Evolutionary conservation across 164 flowering plant genomes (phyloP).

Genomic region (Malania oleifera): DNA sequence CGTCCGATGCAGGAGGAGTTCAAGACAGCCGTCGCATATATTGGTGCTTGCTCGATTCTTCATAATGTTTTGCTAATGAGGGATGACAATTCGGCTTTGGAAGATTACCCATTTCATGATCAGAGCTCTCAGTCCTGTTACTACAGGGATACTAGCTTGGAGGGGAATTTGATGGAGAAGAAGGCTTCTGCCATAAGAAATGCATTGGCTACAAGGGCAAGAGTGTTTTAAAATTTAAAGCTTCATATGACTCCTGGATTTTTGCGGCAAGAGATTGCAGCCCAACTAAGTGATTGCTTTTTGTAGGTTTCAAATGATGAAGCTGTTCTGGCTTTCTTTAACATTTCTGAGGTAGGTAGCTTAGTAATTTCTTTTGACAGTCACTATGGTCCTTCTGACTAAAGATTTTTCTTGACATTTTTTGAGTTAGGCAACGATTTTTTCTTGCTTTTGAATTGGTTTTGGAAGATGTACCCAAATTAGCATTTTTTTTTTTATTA

Average conservation of each 20-base stretch:
- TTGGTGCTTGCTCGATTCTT: slow-evolving; percentile 80
- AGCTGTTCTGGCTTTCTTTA: background rate
- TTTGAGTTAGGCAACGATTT: background rate
- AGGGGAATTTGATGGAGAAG: slow-evolving; percentile 19
- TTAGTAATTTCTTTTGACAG: background rate
- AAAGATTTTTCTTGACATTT: background rate
- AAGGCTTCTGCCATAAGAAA: slow-evolving; percentile 36
- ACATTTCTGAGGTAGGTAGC: slow-evolving; percentile 3
- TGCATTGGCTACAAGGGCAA: slow-evolving; percentile 50
- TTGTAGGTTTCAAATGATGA: background rate
- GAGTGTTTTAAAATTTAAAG: slow-evolving; percentile 3
- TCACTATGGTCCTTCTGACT: background rate
- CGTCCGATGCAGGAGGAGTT: slow-evolving; percentile 53
- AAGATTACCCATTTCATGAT: slow-evolving; percentile 23
- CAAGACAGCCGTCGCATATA: slow-evolving; percentile 57
- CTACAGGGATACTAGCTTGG: slow-evolving; percentile 22
- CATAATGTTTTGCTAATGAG: slow-evolving; percentile 78
- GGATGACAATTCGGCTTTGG: slow-evolving; percentile 60
- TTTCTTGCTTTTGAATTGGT: background rate
- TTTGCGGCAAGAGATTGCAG: background rate
- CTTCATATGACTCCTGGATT: background rate
- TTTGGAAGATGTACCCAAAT: background rate
- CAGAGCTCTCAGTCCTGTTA: slow-evolving; percentile 15
- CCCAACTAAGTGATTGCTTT: background rate
- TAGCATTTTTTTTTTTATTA: background rate